Evolutionary conservation across 176 grass and related monocot genomes (phyloP).

Genomic region (Tillandsia leiboldiana): DNA sequence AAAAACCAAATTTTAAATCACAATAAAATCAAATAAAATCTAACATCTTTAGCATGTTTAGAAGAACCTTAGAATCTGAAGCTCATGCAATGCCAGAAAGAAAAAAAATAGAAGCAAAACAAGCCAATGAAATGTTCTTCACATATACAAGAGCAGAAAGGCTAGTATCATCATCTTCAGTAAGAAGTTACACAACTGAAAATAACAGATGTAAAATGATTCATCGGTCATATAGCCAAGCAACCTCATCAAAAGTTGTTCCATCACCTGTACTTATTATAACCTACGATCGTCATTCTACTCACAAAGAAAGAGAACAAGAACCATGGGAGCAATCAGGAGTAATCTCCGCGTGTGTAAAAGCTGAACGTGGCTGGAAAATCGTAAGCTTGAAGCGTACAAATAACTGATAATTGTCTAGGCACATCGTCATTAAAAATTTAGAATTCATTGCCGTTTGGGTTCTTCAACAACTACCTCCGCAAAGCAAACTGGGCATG

Average conservation of each 20-base stretch:
- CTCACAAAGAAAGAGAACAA: not conserved
- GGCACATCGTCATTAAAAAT: not conserved
- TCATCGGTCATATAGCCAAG: not conserved
- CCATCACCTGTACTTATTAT: not conserved
- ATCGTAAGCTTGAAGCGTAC: not conserved
- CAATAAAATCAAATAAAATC: too few relatives aligned
- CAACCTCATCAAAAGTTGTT: not conserved
- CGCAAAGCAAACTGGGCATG: constrained; percentile 82
- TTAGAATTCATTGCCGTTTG: constrained; percentile 41
- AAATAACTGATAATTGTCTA: not conserved
- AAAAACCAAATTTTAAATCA: too few relatives aligned
- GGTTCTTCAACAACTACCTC: constrained; percentile 50
- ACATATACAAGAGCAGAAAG: not conserved
- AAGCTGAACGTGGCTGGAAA: not conserved
- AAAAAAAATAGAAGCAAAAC: too few relatives aligned
- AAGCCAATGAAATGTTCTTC: too few relatives aligned
- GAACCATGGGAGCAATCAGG: not conserved
- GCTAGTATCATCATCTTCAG: not conserved
- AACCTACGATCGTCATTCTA: constrained; percentile 1
- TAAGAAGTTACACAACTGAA: not conserved
- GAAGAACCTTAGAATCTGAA: too few relatives aligned
- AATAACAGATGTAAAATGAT: not conserved
- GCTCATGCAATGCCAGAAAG: too few relatives aligned
- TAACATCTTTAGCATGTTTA: too few relatives aligned
- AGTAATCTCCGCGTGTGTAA: not conserved